A percentile compares a stretch with the other conserved stretches of the same genome.
These are phyloP conservation scores for Hypoxylon fragiforme DNA, from an alignment of 495 filamentous ascomycete genomes.

Conservation along the genomic window DNA sequence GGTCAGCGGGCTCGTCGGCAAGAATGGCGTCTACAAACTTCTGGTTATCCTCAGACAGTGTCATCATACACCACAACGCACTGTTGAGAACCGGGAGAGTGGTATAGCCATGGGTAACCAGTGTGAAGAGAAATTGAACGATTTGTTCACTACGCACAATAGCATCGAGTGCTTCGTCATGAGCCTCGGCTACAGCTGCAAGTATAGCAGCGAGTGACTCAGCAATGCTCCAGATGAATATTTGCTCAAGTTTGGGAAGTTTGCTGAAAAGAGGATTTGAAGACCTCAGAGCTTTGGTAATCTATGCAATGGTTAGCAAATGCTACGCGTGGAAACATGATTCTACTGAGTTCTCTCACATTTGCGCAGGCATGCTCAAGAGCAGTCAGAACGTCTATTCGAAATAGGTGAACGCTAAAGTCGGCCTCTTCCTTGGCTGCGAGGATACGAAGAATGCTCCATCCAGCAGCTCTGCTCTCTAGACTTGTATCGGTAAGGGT, in stretches of 20 bases:
- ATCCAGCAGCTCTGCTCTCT: constrained; percentile 61
- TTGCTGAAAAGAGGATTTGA: constrained; percentile 44
- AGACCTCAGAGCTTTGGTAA: constrained; percentile 47
- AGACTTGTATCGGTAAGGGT: constrained; percentile 60
- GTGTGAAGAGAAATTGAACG: constrained; percentile 53
- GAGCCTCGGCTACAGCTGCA: constrained; percentile 51
- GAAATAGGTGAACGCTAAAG: constrained; percentile 63
- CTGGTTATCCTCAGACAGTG: constrained; percentile 59
- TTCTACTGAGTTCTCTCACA: constrained; percentile 40
- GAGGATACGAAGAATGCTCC: constrained; percentile 62
- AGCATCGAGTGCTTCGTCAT: constrained; percentile 57
- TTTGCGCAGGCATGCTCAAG: constrained; percentile 53
- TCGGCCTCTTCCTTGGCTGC: constrained; percentile 61
- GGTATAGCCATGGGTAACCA: constrained; percentile 41
- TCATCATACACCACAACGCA: constrained; percentile 54
- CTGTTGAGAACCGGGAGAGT: constrained; percentile 46
- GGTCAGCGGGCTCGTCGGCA: constrained; percentile 43
- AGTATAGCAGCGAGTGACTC: constrained; percentile 50
- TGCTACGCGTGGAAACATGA: neutral
- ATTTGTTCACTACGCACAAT: constrained; percentile 51
- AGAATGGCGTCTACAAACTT: constrained; percentile 48
- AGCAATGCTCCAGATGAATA: constrained; percentile 53
- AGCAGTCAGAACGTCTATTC: constrained; percentile 60
- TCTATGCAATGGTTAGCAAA: constrained; percentile 38
- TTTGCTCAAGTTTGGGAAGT: constrained; percentile 52